Evolutionary conservation across 129 eudicot genomes (phyloP), one percentile per base, ranked within the genome.

Genomic region (Saussurea involucrata): DNA sequence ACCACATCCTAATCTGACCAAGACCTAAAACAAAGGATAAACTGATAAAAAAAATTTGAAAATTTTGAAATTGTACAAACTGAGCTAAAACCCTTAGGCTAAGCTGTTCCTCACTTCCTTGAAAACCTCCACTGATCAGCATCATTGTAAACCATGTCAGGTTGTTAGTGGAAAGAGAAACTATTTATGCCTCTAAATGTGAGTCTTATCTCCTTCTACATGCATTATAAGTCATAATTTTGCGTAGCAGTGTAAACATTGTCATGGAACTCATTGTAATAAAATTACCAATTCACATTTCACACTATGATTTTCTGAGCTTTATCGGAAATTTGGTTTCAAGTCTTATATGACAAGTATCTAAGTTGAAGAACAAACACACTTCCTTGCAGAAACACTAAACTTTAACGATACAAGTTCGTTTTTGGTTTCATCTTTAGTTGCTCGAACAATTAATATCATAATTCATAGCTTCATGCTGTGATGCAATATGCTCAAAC

Each of bases 141-240:
- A 20, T 32, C 75, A 58, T 31, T 29, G 21, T 27, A 9, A 21
- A 46, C 22, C 13, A 0, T 46, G 65, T 12, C 33, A 13, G 24
- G 31, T 10, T 76, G 8, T 18, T 64, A 76, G 42, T 25, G 21
- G 18, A 66, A 53, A 24, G 28, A 21, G 0, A 75, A 68, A 49
- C 0, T 17, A 49, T 2, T 8, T 21, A 46, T 55, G 24, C 69
- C 75, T 33, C 13, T 22, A 55, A 27, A 68, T 53, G 33, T 6
- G 5, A 67, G 66, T 49, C 44, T 66, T 27, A 27, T 66, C 20
- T 66, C 65, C 73, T 20, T 29, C 49, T 67, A 22, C 68, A 57
- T 9, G 69, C 76, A 24, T 32, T 21, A 55, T n/a, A 33, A 24
- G 69, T 77, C 81, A 78, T 36, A 60, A 37, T 25, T 55, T 55